Conservation (phyloP, 257 asterid species). For the Catharanthus roseus region DNA sequence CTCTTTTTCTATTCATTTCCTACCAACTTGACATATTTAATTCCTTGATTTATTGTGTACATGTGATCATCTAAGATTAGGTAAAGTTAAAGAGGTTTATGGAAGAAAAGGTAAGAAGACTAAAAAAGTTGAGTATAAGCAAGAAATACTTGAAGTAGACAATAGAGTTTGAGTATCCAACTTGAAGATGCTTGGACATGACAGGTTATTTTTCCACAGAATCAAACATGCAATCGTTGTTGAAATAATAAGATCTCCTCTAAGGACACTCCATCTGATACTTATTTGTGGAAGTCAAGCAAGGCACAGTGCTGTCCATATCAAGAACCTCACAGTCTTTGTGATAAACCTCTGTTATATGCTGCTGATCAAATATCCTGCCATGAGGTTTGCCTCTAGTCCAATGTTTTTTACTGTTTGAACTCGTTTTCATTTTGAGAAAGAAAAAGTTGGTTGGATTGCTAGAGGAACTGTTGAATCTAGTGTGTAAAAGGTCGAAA, state of each 20-base stretch:
- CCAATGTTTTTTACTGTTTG: not conserved
- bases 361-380: not conserved
- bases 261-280: not conserved
- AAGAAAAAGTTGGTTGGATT: too few species aligned
- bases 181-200: not conserved
- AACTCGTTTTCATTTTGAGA: too few species aligned
- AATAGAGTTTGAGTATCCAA: constrained; percentile 8
- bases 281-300: not conserved
- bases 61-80: not conserved
- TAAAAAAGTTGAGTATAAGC: not conserved
- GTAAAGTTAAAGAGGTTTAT: not conserved
- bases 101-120: too few species aligned
- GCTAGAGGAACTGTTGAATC: too few species aligned
- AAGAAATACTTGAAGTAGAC: constrained; percentile 4
- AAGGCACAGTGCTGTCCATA: not conserved
- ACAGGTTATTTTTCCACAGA: not conserved
- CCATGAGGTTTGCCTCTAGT: constrained; percentile 4
- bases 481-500: too few species aligned
- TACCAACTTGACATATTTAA: too few species aligned
- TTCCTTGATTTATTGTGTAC: not conserved
- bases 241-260: not conserved
- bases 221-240: not conserved
- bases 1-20: not conserved
- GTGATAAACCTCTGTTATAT: not conserved
- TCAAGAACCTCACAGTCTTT: not conserved